Evolutionary conservation across 768 basidiomycete species (phyloP).

Genomic region (Agaricus sinodeliciosus): DNA sequence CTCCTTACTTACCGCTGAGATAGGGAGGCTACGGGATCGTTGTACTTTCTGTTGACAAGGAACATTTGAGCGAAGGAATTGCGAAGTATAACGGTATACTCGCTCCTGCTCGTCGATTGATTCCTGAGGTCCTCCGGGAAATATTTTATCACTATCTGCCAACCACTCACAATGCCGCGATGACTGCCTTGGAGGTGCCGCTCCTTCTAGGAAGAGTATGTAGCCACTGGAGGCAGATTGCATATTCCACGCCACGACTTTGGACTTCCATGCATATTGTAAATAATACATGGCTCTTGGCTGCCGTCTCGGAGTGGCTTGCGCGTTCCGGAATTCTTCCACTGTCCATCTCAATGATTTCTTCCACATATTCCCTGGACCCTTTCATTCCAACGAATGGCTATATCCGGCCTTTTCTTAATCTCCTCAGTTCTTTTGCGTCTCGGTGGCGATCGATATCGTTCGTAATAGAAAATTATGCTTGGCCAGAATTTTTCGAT

Average conservation of each 20-base stretch:
- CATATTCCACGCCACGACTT: slow-evolving; percentile 16
- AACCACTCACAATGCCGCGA: slow-evolving; percentile 10
- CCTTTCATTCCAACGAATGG: background rate
- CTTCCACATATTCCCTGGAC: background rate
- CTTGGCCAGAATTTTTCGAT: slow-evolving; percentile 4
- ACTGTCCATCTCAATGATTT: slow-evolving; percentile 4
- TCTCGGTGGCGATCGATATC: slow-evolving; percentile 1
- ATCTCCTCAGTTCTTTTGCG: background rate
- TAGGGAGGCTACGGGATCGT: background rate
- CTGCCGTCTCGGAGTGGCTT: slow-evolving; percentile 4
- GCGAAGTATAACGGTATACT: background rate
- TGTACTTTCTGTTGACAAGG: background rate
- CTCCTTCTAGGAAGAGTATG: slow-evolving; percentile 17
- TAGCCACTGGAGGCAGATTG: slow-evolving; percentile 16
- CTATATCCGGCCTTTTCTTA: slow-evolving; percentile 1
- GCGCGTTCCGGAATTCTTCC: slow-evolving; percentile 9
- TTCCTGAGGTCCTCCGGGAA: slow-evolving; percentile 15
- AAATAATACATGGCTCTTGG: background rate
- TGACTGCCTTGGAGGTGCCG: slow-evolving; percentile 13
- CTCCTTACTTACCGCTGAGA: background rate
- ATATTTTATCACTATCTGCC: slow-evolving; percentile 18
- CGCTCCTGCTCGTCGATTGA: slow-evolving; percentile 14
- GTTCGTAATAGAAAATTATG: background rate
- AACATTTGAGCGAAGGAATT: background rate
- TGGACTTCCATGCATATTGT: slow-evolving; percentile 18